phyloP scores from a whole-genome alignment of 805 yeast species.

The Teunomyces kruisii region DNA sequence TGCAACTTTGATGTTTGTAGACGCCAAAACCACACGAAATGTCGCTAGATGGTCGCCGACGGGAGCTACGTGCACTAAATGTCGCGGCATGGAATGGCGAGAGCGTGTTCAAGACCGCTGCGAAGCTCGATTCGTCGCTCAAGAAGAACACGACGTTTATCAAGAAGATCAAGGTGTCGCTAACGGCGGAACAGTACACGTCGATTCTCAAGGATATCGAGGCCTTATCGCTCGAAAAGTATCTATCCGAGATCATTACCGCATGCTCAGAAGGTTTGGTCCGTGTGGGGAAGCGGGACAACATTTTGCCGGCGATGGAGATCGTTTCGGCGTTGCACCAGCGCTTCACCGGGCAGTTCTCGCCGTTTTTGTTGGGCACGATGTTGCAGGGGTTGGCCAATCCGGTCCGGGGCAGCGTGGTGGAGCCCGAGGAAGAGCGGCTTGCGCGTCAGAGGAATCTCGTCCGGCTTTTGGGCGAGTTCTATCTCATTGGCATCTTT shows the following conservation, averaged over 20 bases:
- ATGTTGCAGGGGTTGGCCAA: slow-evolving; percentile 42
- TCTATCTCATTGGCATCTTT: slow-evolving; percentile 58
- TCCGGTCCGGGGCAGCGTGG: slow-evolving; percentile 14
- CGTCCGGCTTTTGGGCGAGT: slow-evolving; percentile 55
- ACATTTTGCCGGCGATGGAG: slow-evolving; percentile 62
- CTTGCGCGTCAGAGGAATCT: slow-evolving; percentile 45
- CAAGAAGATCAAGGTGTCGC: slow-evolving; percentile 59
- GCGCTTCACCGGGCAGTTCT: slow-evolving; percentile 57
- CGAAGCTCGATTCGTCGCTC: slow-evolving; percentile 66
- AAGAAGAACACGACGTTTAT: slow-evolving; percentile 82
- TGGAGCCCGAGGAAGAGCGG: slow-evolving; percentile 41
- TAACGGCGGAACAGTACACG: slow-evolving; percentile 50
- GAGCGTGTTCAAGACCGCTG: slow-evolving; percentile 10
- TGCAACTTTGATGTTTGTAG: too few species aligned
- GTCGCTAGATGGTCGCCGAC: slow-evolving; percentile 13
- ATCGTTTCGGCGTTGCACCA: slow-evolving; percentile 75
- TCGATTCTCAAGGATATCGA: slow-evolving; percentile 59
- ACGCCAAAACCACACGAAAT: too few species aligned
- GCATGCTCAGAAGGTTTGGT: slow-evolving; percentile 63
- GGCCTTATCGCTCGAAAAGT: slow-evolving; percentile 67
- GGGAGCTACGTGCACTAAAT: slow-evolving; percentile 41
- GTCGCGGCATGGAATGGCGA: slow-evolving; percentile 55
- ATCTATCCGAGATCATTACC: slow-evolving; percentile 65
- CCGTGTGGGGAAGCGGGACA: slow-evolving; percentile 53
- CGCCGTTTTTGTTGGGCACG: slow-evolving; percentile 35